phyloP scores from a whole-genome alignment of 2,329 filamentous ascomycete species.

The Calonectria ilicicola region DNA sequence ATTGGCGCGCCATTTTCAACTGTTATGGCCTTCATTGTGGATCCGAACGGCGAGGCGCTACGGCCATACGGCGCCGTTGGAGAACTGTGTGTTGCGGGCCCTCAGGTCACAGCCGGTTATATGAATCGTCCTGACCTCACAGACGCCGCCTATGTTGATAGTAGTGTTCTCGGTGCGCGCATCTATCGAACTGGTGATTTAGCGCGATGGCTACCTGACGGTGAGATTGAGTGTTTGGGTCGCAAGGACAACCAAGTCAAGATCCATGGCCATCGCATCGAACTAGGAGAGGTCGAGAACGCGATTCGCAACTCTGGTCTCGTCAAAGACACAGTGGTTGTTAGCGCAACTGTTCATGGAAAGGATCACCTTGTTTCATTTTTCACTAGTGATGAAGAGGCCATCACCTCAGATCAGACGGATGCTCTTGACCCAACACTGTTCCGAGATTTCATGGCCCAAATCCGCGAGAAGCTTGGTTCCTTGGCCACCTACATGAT shows the following conservation, averaged over 20 bases:
- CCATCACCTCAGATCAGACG: not conserved
- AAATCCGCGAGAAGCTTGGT: not conserved
- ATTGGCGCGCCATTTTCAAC: constrained; percentile 15
- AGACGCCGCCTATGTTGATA: constrained; percentile 17
- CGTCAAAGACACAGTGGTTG: constrained; percentile 13
- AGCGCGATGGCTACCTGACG: constrained; percentile 30
- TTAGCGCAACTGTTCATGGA: constrained; percentile 6
- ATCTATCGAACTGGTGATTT: constrained; percentile 34
- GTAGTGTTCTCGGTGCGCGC: not conserved
- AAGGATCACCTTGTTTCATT: constrained; percentile 11
- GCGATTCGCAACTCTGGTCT: not conserved
- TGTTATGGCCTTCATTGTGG: constrained; percentile 18
- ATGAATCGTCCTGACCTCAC: constrained; percentile 26
- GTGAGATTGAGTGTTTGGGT: constrained; percentile 32
- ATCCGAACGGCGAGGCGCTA: constrained; percentile 13
- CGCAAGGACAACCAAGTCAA: constrained; percentile 45
- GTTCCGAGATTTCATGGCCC: not conserved
- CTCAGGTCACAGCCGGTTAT: constrained; percentile 29
- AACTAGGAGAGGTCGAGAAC: constrained; percentile 43
- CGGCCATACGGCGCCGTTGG: constrained; percentile 28
- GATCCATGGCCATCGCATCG: constrained; percentile 42
- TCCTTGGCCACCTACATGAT: constrained; percentile 43
- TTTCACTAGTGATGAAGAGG: not conserved
- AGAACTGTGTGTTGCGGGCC: constrained; percentile 33
- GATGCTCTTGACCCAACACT: not conserved